Percentiles rank a stretch among this genome's conserved stretches.
phyloP scores from a whole-genome alignment of 768 basidiomycete genomes.

The Boletus reticuloceps region DNA sequence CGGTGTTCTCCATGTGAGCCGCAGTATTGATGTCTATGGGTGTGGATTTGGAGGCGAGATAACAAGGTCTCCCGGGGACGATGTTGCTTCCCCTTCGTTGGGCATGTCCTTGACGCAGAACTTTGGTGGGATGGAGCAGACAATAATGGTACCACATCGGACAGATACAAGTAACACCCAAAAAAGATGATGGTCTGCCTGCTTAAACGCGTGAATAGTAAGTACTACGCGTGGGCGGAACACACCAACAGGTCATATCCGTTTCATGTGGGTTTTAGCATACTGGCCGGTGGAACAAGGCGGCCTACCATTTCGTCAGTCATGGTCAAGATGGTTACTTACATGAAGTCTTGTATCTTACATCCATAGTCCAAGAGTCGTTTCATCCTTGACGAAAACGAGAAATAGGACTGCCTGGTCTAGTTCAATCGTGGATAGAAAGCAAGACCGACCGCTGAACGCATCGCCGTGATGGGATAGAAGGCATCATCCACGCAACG shows the following conservation, averaged over 20 bases:
- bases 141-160: no score
- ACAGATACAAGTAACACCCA: not conserved
- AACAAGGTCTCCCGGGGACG: not conserved
- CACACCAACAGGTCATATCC: not conserved
- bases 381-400: not conserved
- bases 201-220: not conserved
- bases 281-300: not conserved
- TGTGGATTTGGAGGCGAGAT: constrained; percentile 8
- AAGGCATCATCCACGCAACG: not conserved
- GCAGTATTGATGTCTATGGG: not conserved
- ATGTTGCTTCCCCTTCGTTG: not conserved
- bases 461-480: not conserved
- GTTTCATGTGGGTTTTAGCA: not conserved
- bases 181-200: no score
- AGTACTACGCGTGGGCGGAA: not conserved
- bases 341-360: not conserved
- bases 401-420: not conserved
- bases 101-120: not conserved
- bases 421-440: not conserved
- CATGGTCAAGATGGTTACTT: not conserved
- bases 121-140: not conserved
- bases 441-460: not conserved
- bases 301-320: not conserved
- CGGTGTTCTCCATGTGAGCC: constrained; percentile 17
- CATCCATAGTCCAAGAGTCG: not conserved